Conservation (phyloP, 1,139 yeast genomes). For the Taphrina communis region DNA sequence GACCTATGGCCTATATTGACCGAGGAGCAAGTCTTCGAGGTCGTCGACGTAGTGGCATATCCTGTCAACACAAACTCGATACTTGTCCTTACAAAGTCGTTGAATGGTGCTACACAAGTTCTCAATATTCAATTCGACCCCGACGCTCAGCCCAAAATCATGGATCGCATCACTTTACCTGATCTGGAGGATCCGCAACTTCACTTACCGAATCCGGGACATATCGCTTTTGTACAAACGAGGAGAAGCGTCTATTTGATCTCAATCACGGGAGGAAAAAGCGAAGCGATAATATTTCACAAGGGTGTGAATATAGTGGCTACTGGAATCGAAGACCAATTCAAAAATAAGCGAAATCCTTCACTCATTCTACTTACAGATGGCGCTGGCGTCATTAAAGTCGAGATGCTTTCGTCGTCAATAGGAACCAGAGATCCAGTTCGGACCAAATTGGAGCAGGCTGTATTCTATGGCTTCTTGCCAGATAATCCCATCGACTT, state of each 20-base stretch:
- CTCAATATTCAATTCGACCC: conserved; percentile 16
- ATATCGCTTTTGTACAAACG: conserved; percentile 71
- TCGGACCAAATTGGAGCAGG: conserved; percentile 66
- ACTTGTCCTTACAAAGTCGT: conserved; percentile 16
- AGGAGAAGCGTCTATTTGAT: conserved; percentile 12
- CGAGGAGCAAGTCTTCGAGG: conserved; percentile 11
- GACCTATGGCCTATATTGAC: conserved; percentile 44
- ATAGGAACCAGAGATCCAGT: conserved; percentile 44
- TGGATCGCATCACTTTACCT: conserved; percentile 63
- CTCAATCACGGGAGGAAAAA: conserved; percentile 61
- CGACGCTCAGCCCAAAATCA: conserved; percentile 56
- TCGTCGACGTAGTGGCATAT: conserved; percentile 36
- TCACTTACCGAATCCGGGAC: conserved; percentile 61
- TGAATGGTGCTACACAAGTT: background rate
- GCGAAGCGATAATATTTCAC: conserved; percentile 66
- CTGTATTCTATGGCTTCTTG: conserved; percentile 63
- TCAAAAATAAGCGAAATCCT: conserved; percentile 51
- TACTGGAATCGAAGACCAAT: conserved; percentile 60
- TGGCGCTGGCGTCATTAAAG: conserved; percentile 66
- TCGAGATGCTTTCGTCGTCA: conserved; percentile 58
- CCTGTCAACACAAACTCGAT: conserved; percentile 26
- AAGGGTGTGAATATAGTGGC: conserved; percentile 60
- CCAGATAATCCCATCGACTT: conserved; percentile 63
- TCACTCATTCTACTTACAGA: conserved; percentile 64
- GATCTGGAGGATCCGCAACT: conserved; percentile 61